Percentiles rank a stretch among this genome's conserved stretches.
These are phyloP conservation scores for Apodospora peruviana DNA, from an alignment of 495 filamentous ascomycete species.

Conservation along the genomic window DNA sequence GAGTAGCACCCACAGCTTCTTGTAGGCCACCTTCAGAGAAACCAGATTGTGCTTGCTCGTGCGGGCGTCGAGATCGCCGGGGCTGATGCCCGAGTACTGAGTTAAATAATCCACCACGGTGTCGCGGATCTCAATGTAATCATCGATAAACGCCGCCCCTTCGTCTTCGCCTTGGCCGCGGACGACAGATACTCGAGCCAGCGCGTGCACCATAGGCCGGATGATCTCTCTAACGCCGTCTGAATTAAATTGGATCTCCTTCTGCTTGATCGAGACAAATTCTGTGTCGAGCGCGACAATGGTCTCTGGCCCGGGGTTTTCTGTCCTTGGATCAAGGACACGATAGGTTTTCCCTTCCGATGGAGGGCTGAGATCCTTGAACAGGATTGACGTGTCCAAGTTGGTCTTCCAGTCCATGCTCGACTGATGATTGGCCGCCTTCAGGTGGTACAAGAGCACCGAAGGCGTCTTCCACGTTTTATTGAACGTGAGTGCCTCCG, in stretches of 20 bases:
- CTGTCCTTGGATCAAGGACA: conserved; percentile 54
- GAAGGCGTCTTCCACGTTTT: conserved; percentile 86
- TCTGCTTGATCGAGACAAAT: conserved; percentile 84
- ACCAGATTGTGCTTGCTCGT: conserved; percentile 75
- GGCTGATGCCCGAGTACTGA: conserved; percentile 81
- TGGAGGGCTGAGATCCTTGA: conserved; percentile 50
- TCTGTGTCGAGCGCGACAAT: conserved; percentile 91
- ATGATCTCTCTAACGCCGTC: conserved; percentile 84
- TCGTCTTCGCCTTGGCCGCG: conserved; percentile 69
- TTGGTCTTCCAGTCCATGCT: conserved; percentile 81
- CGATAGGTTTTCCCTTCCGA: conserved; percentile 44
- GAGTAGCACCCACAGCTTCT: conserved; percentile 93
- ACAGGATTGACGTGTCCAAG: conserved; percentile 78
- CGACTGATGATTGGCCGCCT: conserved; percentile 63
- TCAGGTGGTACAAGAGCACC: conserved; percentile 78
- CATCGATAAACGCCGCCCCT: conserved; percentile 87
- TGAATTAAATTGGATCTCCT: conserved; percentile 88
- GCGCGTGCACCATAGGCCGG: conserved; percentile 72
- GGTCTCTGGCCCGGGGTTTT: conserved; percentile 62
- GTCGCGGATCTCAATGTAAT: conserved; percentile 88
- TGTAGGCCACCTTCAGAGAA: conserved; percentile 85
- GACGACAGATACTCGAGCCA: conserved; percentile 84
- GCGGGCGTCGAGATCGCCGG: conserved; percentile 72
- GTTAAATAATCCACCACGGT: conserved; percentile 95
- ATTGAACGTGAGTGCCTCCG: conserved; percentile 84